These are phyloP conservation scores for Xylaria nigripes DNA, from an alignment of 495 filamentous ascomycete species.

Conservation along the genomic window DNA sequence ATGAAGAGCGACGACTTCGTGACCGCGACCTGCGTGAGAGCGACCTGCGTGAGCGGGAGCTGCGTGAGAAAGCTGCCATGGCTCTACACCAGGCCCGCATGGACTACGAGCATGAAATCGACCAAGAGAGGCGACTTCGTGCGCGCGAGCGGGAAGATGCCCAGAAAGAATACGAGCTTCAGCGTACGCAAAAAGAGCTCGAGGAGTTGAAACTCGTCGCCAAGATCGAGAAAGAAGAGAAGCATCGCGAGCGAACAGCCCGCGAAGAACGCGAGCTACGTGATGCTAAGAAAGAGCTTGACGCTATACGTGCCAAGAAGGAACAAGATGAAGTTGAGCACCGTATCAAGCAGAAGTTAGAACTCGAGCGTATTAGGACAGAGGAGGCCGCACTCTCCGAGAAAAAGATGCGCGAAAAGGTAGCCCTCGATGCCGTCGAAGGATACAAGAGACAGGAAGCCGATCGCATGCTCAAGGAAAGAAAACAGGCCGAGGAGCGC, in stretches of 20 bases:
- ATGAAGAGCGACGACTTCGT: constrained; percentile 19
- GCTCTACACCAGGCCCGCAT: constrained; percentile 19
- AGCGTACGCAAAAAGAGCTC: constrained; percentile 26
- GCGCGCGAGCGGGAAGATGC: constrained; percentile 17
- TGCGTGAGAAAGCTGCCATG: constrained; percentile 9
- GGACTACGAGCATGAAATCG: constrained; percentile 22
- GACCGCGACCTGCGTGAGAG: constrained; percentile 22
- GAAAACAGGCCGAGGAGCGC: constrained; percentile 37
- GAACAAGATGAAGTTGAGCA: constrained; percentile 38
- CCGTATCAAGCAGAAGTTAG: constrained; percentile 42
- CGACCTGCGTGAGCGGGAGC: constrained; percentile 4
- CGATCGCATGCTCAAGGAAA: constrained; percentile 39
- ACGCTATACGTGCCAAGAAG: constrained; percentile 36
- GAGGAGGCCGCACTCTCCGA: constrained; percentile 41
- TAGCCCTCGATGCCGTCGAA: constrained; percentile 49
- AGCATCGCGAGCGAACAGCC: constrained; percentile 37
- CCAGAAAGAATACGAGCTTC: constrained; percentile 27
- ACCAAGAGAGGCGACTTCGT: constrained; percentile 13
- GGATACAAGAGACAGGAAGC: constrained; percentile 48
- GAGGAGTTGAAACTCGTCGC: constrained; percentile 25
- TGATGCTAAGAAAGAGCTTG: constrained; percentile 39
- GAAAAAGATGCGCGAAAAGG: constrained; percentile 47
- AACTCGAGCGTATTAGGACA: constrained; percentile 50
- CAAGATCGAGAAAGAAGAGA: constrained; percentile 31
- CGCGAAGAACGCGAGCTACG: constrained; percentile 36